phyloP scores from a whole-genome alignment of 1,139 yeast species.

The Yamadazyma dendronema region DNA sequence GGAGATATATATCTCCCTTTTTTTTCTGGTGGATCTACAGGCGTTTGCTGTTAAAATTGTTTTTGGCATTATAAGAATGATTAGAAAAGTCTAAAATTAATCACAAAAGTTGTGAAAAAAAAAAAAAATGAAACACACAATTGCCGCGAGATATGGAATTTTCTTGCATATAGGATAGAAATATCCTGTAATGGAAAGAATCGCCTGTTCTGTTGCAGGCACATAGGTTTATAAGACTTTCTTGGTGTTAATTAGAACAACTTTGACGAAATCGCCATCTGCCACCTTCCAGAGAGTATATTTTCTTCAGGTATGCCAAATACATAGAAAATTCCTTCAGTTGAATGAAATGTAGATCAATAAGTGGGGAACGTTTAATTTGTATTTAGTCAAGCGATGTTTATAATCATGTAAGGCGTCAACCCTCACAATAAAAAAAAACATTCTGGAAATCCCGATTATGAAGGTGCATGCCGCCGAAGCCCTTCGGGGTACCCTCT shows the following conservation, averaged over 20 bases:
- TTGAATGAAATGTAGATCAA: no score
- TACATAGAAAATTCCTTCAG: no score
- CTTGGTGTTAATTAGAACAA: no score
- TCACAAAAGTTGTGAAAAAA: no score
- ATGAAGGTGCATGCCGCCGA: background rate
- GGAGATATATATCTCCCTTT: no score
- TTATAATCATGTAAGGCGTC: background rate
- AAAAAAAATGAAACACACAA: no score
- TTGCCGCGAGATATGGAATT: background rate
- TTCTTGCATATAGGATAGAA: conserved; percentile 5
- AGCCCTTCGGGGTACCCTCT: background rate
- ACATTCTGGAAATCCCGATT: background rate
- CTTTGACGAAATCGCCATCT: no score
- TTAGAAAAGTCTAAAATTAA: background rate
- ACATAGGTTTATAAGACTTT: background rate
- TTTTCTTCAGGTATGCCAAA: no score
- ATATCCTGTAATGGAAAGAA: conserved; percentile 2
- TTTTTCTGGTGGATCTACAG: no score
- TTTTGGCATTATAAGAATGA: background rate
- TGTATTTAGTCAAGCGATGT: background rate
- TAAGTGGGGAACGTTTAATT: no score
- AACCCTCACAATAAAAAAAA: background rate
- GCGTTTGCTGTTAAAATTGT: background rate
- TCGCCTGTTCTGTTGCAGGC: conserved; percentile 4
- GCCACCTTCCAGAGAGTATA: no score